Conservation (phyloP, 805 yeast species). For the Priceomyces medius region DNA sequence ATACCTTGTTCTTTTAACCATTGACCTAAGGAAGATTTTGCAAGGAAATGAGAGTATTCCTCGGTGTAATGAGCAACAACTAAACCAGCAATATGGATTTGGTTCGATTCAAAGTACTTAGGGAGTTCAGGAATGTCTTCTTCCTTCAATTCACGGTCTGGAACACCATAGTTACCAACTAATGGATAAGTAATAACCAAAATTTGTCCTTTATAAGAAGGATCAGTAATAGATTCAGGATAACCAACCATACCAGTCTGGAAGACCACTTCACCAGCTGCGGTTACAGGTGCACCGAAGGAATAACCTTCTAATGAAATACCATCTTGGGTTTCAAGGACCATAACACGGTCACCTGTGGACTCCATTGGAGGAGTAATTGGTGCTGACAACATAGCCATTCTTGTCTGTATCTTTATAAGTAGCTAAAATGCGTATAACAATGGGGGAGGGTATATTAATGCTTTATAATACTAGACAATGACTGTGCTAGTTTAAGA, state of each 20-base stretch:
- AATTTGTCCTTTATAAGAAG: constrained; percentile 97
- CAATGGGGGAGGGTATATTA: background rate
- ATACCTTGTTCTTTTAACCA: constrained; percentile 91
- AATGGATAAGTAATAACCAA: constrained; percentile 94
- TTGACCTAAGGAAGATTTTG: constrained; percentile 84
- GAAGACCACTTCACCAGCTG: constrained; percentile 97
- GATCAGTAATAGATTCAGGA: constrained; percentile 97
- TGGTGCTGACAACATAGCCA: constrained; percentile 60
- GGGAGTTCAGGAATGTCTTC: constrained; percentile 77
- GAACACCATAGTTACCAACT: constrained; percentile 99
- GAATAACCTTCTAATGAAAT: constrained; percentile 89
- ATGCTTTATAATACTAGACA: background rate
- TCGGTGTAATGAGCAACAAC: constrained; percentile 97
- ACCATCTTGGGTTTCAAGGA: constrained; percentile 88
- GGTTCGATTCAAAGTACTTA: constrained; percentile 87
- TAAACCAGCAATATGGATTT: constrained; percentile 94
- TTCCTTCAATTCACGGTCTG: constrained; percentile 67
- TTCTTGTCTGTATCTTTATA: constrained; percentile 1
- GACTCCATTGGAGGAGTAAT: constrained; percentile 88
- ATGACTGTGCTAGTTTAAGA: constrained; percentile 1
- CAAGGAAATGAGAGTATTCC: constrained; percentile 90
- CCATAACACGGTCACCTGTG: constrained; percentile 77
- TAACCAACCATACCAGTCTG: constrained; percentile 99
- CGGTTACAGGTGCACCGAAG: constrained; percentile 86
- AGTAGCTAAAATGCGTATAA: background rate